A percentile compares a stretch with the other conserved stretches of the same genome.
phyloP scores from a whole-genome alignment of 2,329 filamentous ascomycete genomes.

The Fusarium euwallaceae region DNA sequence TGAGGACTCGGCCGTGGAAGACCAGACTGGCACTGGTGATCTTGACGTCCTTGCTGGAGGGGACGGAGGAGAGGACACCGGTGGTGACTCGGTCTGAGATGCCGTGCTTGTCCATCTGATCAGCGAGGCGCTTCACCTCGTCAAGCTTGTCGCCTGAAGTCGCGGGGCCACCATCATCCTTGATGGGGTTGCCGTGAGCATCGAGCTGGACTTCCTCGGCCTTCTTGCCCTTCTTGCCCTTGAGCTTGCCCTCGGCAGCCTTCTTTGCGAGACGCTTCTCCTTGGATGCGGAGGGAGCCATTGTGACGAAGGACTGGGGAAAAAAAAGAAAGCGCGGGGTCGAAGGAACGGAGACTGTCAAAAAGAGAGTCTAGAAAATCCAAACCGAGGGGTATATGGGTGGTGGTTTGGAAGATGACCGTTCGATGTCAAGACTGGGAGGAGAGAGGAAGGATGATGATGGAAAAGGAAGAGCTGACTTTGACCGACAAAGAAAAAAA shows the following conservation, averaged over 20 bases:
- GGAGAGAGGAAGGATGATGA: slow-evolving; percentile 27
- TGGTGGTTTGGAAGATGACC: slow-evolving; percentile 39
- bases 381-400: slow-evolving; percentile 42
- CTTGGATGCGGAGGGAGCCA: slow-evolving; percentile 76
- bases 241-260: slow-evolving; percentile 76
- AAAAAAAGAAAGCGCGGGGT: slow-evolving; percentile 44
- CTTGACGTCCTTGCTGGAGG: slow-evolving; percentile 93
- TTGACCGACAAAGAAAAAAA: slow-evolving; percentile 44
- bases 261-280: slow-evolving; percentile 80
- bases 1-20: slow-evolving; percentile 97
- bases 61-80: slow-evolving; percentile 89
- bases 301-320: slow-evolving; percentile 48
- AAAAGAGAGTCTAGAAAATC: slow-evolving; percentile 40
- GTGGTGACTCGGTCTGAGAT: slow-evolving; percentile 98
- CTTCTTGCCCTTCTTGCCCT: slow-evolving; percentile 77
- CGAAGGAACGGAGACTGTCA: slow-evolving; percentile 44
- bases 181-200: slow-evolving; percentile 68
- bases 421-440: slow-evolving; percentile 35
- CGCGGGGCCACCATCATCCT: slow-evolving; percentile 72
- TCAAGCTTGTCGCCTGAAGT: slow-evolving; percentile 80
- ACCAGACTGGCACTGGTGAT: slow-evolving; percentile 93
- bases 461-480: slow-evolving; percentile 29
- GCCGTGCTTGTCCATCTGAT: slow-evolving; percentile 96
- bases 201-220: slow-evolving; percentile 79
- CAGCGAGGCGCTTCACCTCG: slow-evolving; percentile 86